phyloP scores from a whole-genome alignment of 1,139 yeast genomes.

The Pichia sp. region DNA sequence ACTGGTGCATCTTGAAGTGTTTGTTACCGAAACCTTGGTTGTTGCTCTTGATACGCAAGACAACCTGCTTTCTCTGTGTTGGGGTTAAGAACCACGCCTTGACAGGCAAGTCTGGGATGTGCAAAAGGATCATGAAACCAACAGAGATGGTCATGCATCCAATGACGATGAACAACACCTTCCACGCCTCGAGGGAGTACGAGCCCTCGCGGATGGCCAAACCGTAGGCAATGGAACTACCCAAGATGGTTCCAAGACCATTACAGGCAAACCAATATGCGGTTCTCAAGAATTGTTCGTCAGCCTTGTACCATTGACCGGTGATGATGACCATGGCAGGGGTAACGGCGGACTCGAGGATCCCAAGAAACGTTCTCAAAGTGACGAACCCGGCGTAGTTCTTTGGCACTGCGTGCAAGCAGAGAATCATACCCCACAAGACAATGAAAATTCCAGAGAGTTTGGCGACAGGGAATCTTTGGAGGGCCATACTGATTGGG shows the following conservation, averaged over 20 bases:
- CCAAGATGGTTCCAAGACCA: conserved; percentile 47
- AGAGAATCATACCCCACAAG: conserved; percentile 46
- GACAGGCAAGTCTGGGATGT: conserved; percentile 40
- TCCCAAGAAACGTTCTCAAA: conserved; percentile 44
- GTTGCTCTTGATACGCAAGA: conserved; percentile 37
- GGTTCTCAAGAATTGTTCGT: conserved; percentile 46
- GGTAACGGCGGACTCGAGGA: conserved; percentile 45
- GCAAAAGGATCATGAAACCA: conserved; percentile 41
- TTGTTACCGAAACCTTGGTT: conserved; percentile 46
- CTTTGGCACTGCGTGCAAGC: conserved; percentile 40
- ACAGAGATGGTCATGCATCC: conserved; percentile 45
- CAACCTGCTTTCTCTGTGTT: conserved; percentile 36
- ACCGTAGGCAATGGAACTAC: conserved; percentile 50
- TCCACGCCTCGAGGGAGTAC: conserved; percentile 44
- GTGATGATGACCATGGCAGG: conserved; percentile 54
- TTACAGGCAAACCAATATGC: conserved; percentile 48
- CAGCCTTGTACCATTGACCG: conserved; percentile 50
- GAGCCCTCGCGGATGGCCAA: conserved; percentile 32
- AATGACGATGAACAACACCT: conserved; percentile 42
- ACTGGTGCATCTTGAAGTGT: conserved; percentile 40
- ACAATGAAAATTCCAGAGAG: conserved; percentile 36
- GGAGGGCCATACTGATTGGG: conserved; percentile 42
- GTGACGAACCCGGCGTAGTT: conserved; percentile 39
- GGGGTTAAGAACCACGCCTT: conserved; percentile 40
- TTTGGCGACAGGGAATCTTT: conserved; percentile 43